Evolutionary conservation across 768 basidiomycete species (phyloP).

Genomic region (Russula brevipes): DNA sequence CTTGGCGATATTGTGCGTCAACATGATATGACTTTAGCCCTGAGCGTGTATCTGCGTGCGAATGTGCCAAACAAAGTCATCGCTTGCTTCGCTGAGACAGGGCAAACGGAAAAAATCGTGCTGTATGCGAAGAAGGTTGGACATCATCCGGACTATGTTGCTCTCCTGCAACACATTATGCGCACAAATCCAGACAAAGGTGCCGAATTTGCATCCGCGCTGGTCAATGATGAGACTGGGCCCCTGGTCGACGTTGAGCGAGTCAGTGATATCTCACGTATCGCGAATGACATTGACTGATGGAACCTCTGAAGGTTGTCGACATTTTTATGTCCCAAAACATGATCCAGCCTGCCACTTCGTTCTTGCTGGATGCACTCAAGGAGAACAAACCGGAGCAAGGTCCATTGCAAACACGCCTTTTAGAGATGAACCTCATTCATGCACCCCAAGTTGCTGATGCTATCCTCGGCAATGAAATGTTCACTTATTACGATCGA

Average conservation of each 20-base stretch:
- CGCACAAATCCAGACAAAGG: constrained; percentile 96
- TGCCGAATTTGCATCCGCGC: constrained; percentile 92
- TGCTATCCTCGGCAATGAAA: constrained; percentile 96
- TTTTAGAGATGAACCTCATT: constrained; percentile 96
- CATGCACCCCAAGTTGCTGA: constrained; percentile 99
- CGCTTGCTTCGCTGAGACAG: constrained; percentile 98
- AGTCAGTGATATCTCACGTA: constrained; percentile 39
- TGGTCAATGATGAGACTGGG: constrained; percentile 90
- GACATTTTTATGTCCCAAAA: constrained; percentile 99
- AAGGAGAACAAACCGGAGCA: constrained; percentile 99
- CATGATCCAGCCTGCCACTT: constrained; percentile 98
- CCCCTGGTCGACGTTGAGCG: constrained; percentile 91
- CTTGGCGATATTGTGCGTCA: constrained; percentile 93
- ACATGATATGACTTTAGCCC: constrained; percentile 94
- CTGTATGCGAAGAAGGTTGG: constrained; percentile 96
- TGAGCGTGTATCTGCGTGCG: constrained; percentile 95
- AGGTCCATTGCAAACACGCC: constrained; percentile 89
- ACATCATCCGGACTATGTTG: constrained; percentile 88
- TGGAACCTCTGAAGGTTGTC: constrained; percentile 57
- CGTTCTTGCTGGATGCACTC: constrained; percentile 93
- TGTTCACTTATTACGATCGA: constrained; percentile 96
- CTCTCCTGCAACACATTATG: constrained; percentile 92
- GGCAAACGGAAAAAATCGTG: constrained; percentile 97
- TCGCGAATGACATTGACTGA: not conserved
- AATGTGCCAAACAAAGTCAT: constrained; percentile 98